Evolutionary conservation across 2,329 filamentous ascomycete species (phyloP).

Genomic region (Cladosporium sphaerospermum): DNA sequence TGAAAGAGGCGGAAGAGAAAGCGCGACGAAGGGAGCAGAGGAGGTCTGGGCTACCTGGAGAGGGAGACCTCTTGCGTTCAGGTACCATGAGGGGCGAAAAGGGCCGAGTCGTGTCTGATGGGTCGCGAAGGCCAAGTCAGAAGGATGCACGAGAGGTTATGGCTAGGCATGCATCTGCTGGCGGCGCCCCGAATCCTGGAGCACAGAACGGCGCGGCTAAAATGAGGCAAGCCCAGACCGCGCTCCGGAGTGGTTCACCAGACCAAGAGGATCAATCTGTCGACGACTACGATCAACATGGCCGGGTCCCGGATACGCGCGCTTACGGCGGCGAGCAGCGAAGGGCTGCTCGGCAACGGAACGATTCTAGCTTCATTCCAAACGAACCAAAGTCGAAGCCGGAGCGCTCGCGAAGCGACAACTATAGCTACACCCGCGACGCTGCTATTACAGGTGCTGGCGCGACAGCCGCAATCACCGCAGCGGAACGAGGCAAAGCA

Average conservation of each 20-base stretch:
- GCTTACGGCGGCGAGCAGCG: conserved; percentile 7
- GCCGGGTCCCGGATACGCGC: conserved; percentile 1
- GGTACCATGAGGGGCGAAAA: conserved; percentile 20
- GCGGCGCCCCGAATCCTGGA: neutral
- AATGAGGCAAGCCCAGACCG: conserved; percentile 15
- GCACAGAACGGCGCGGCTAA: conserved; percentile 1
- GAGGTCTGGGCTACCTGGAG: conserved; percentile 13
- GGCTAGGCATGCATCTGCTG: conserved; percentile 11
- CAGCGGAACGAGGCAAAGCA: conserved; percentile 26
- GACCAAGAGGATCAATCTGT: conserved; percentile 1
- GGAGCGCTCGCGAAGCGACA: conserved; percentile 16
- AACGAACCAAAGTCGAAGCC: conserved; percentile 1
- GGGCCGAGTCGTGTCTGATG: conserved; percentile 23
- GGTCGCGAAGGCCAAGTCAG: conserved; percentile 15
- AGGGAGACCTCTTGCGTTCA: conserved; percentile 15
- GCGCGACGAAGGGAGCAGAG: conserved; percentile 50
- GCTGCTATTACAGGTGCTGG: conserved; percentile 29
- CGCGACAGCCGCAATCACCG: conserved; percentile 19
- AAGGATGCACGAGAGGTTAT: conserved; percentile 3
- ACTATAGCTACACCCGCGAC: conserved; percentile 24
- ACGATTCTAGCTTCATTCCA: neutral
- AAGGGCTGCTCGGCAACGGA: conserved; percentile 5
- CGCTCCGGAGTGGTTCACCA: conserved; percentile 13
- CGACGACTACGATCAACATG: conserved; percentile 10
- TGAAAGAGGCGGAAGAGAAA: conserved; percentile 73